Evolutionary conservation across 805 yeast genomes (phyloP), one percentile per base, ranked within the genome.

Genomic region (Wickerhamiella parazyma): DNA sequence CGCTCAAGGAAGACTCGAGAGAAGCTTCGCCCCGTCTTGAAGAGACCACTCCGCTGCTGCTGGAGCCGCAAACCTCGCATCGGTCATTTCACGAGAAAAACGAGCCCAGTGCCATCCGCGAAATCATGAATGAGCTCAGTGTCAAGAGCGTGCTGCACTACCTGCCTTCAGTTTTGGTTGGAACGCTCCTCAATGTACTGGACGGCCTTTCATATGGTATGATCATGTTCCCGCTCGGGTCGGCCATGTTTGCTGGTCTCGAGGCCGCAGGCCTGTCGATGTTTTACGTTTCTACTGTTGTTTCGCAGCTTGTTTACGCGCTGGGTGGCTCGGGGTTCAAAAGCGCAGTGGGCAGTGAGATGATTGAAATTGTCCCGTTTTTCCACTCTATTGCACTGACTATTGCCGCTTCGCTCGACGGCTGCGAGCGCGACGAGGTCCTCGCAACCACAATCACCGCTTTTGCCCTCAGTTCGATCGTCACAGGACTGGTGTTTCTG

Each of bases 311-410:
- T 49, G 82, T 85, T 5, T 87, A 75, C 57, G 86, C 96, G 0
- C 61, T 83, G 19, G 98, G 98, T 12, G 93, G 93, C 1, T 83
- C 95, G 12, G 81, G 83, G 7, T 89, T 91, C 65, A 76, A 75
- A 48, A 72, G 86, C 2, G 95, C 94, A n/a, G 76, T 89, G 36
- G 98, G 98, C 1, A 82, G 95, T 3, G 97, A 91, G 63, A 91
- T 91, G 98, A 91, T 91, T 51, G 98, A 91, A 60, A 85, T 91
- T n/a, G 94, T 95, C 1, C 98, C 98, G 1, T 91, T 91, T 60
- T 89, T 89, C 67, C 98, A 91, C 57, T 72, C 93, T 2, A 87
- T 91, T 94, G 96, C 96, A 1, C 66, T 73, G 21, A 66, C 78
- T 11, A 78, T 91, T 39, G 66, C 78, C 59, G 57, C 62, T 2